Evolutionary conservation across 1,139 yeast genomes (phyloP).

Genomic region (Lodderomyces jiufengensis): DNA sequence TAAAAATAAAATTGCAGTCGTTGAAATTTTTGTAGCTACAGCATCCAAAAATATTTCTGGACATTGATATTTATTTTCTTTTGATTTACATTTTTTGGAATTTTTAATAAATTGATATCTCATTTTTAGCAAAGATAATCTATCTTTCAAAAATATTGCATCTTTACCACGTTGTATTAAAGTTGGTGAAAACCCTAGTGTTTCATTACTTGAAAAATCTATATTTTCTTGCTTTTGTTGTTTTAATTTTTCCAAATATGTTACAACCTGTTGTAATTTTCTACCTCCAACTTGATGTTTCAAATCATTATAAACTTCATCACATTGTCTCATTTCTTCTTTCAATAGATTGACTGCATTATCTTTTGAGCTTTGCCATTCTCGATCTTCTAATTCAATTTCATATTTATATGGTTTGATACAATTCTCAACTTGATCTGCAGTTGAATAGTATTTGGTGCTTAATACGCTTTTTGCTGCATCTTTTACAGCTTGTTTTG

Average conservation of each 20-base stretch:
- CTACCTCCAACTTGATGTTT: conserved; percentile 76
- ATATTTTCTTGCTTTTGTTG: conserved; percentile 45
- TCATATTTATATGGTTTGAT: conserved; percentile 97
- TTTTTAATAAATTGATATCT: conserved; percentile 75
- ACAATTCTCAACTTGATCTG: conserved; percentile 98
- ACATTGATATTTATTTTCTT: conserved; percentile 83
- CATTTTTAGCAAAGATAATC: conserved; percentile 69
- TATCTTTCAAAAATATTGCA: conserved; percentile 76
- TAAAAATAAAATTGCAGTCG: conserved; percentile 87
- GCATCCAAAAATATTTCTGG: conserved; percentile 94
- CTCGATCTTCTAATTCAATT: conserved; percentile 92
- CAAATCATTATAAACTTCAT: conserved; percentile 56
- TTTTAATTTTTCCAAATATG: conserved; percentile 57
- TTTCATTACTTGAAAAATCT: conserved; percentile 50
- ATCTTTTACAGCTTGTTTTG: conserved; percentile 74
- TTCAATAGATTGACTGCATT: conserved; percentile 69
- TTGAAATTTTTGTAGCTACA: conserved; percentile 84
- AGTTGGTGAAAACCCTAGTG: conserved; percentile 72
- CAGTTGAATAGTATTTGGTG: conserved; percentile 80
- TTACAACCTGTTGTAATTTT: conserved; percentile 77
- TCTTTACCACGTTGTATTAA: conserved; percentile 74
- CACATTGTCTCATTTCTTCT: conserved; percentile 86
- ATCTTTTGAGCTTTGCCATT: conserved; percentile 82
- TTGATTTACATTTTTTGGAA: conserved; percentile 65
- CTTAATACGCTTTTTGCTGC: conserved; percentile 81